Base-by-base conservation (phyloP, 805 yeast species). In the Sugiyamaella lignohabitans region DNA sequence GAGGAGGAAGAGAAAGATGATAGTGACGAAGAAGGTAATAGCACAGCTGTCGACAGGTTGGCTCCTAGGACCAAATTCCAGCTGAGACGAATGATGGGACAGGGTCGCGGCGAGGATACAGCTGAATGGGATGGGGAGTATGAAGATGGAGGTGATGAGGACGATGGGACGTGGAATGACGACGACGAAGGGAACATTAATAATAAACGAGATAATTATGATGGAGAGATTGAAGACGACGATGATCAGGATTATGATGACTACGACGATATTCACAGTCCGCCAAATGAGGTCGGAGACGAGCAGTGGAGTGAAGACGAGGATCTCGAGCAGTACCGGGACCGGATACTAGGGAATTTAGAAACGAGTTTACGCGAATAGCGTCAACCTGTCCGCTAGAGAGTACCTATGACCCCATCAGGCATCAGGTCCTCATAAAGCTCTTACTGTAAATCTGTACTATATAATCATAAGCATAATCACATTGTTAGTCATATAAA, bases 31-130 rank as follows among this genome's bases (percentile, higher is more conserved):
- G 69, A 65, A 23, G 65, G 57, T 18, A 62, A 51, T 18, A 56
- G 46, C 21, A 36, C 43, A n/a, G 45, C 43, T n/a, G n/a, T 32
- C 19, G 40, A 40, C 30, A n/a, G 42, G 29, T 24, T 27, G 24
- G 20, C 29, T 29, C 39, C 45, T 6, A 17, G 23, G 14, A 16
- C 48, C 11, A 18, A 19, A 5, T 11, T 21, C 8, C 48, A 37
- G 21, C 35, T 45, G 11, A 14, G 42, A 40, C 45, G 38, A 16
- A 45, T 42, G 8, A 18, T 30, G 27, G 38, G 37, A 1, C 32
- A 45, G 18, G 11, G 10, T 35, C 66, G 63, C 44, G 68, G 68
- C 42, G 71, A 65, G 42, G 72, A 66, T 43, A 71, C 64, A 32
- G 71, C 64, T 45, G 56, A 52, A 8, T 38, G 40, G 19, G 21